Evolutionary conservation across 177 flowering plant species (phyloP), one percentile per base, ranked within the genome.

Genomic region (Vitis hybrid): DNA sequence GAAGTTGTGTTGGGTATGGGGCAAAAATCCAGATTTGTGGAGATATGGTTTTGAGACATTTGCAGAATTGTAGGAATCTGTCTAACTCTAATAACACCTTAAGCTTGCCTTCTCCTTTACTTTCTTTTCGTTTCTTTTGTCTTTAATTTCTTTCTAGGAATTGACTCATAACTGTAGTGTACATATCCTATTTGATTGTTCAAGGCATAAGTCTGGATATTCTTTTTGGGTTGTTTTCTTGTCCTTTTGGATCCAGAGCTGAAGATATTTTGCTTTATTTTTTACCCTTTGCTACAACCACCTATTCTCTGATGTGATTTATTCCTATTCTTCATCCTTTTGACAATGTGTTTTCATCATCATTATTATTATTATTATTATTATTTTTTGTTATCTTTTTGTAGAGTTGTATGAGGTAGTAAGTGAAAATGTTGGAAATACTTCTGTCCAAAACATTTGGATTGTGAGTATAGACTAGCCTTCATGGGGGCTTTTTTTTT

Each of bases 161-260:
- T 60, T 65, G 67, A 60, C 45, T 39, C 45, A 39, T 39, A 7
- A 39, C 69, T 64, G 7, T 52, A 29, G 51, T 77, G 79, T 77
- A 77, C 53, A 77, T 72, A 77, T 65, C 55, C 53, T 67, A 77
- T 70, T 76, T 73, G 66, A 62, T 70, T 73, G 68, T 76, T 59
- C 73, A 22, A 16, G 76, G 70, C 74, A 70, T 22, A 56, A 66
- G 64, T 66, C 71, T 66, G 60, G 53, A 61, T 55, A 68, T 72
- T 57, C 50, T 29, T 76, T 65, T 67, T n/a, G 22, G 50, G 61
- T 50, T 55, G 52, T 67, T 26, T 65, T 70, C 12, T 51, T 65
- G 39, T 68, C 48, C 51, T 61, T 72, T 18, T 26, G 59, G 50
- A 50, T 51, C 9, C 31, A 15, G 29, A 57, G 63, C 20, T 20